Percentiles rank a stretch among this genome's conserved stretches.
These are phyloP conservation scores for Hymenoscyphus fraxineus DNA, from an alignment of 2,329 filamentous ascomycete genomes.

Conservation along the genomic window DNA sequence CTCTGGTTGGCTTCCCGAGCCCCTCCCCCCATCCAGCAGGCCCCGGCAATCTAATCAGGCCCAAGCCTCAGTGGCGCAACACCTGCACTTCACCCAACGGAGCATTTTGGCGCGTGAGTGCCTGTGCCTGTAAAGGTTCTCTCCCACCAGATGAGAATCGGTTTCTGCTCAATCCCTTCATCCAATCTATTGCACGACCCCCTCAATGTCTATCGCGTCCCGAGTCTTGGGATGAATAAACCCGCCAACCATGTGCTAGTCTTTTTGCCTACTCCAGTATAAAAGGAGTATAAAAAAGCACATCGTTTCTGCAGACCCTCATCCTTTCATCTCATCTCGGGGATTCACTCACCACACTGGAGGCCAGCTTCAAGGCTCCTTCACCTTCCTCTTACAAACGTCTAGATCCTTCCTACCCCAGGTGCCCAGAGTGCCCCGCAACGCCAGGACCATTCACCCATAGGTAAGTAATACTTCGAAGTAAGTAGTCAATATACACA, in stretches of 20 bases:
- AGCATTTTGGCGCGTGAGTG: neutral
- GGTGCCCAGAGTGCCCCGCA: no score
- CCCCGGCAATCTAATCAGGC: neutral
- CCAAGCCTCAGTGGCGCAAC: neutral
- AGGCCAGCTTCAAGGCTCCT: neutral
- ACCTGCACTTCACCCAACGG: neutral
- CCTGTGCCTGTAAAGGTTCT: neutral
- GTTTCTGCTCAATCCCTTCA: no score
- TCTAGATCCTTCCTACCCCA: neutral
- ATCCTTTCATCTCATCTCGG: neutral
- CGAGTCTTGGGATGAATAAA: neutral
- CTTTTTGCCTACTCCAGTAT: neutral
- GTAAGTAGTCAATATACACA: neutral
- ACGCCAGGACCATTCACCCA: neutral
- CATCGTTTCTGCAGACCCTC: neutral
- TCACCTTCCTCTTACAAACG: neutral
- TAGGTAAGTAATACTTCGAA: neutral
- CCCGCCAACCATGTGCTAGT: neutral
- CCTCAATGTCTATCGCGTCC: neutral
- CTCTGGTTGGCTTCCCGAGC: neutral
- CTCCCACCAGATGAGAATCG: no score
- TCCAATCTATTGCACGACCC: no score
- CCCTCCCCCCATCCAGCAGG: neutral
- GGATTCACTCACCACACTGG: neutral
- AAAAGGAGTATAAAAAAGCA: neutral